Conservation (phyloP, 1,284 basidiomycete species). For the Moniliophthora roreri region DNA sequence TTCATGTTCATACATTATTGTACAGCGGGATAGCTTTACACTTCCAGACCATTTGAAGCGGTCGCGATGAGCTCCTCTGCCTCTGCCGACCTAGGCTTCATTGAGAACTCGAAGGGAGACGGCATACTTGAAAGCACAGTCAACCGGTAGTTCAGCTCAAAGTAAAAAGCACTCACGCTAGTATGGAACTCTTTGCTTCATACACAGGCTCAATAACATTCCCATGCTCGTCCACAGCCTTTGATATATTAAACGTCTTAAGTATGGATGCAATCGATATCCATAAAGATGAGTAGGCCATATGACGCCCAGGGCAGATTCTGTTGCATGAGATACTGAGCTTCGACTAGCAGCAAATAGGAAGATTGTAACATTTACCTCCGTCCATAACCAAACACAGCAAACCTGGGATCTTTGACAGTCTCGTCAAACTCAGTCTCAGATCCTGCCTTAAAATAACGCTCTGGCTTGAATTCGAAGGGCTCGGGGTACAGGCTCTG, state of each 20-base stretch:
- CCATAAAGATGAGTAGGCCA: background rate
- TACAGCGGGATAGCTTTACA: no score
- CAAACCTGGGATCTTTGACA: constrained; percentile 1
- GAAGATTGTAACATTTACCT: background rate
- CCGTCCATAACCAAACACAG: constrained; percentile 13
- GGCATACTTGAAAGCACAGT: no score
- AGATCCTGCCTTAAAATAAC: background rate
- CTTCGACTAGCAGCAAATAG: background rate
- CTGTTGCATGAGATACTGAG: background rate
- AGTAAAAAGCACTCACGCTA: no score
- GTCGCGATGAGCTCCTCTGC: no score
- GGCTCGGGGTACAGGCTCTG: background rate
- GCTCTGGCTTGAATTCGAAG: constrained; percentile 3
- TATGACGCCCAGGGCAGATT: background rate
- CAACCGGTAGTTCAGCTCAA: no score
- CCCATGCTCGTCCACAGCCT: no score
- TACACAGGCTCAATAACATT: no score
- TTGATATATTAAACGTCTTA: background rate
- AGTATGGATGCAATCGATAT: background rate
- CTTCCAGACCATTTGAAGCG: no score
- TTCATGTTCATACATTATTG: no score
- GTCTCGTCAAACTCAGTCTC: background rate
- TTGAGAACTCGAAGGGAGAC: no score
- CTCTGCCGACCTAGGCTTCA: no score
- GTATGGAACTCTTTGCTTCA: no score